Conservation (phyloP, 2,329 filamentous ascomycete species). For the Colletotrichum sublineola region DNA sequence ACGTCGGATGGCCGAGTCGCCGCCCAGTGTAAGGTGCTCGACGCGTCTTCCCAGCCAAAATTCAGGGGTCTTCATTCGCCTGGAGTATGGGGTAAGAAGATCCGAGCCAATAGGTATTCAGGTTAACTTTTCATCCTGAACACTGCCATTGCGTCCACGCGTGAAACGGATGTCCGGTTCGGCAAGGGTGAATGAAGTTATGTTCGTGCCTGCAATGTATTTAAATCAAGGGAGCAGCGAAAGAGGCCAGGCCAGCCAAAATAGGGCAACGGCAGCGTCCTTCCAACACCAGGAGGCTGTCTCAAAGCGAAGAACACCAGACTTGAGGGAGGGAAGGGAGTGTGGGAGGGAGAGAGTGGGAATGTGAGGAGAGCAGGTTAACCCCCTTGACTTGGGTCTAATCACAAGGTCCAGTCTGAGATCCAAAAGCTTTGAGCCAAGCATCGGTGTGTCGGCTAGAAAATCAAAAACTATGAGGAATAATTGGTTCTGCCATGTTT, state of each 20-base stretch:
- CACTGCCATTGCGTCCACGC: not conserved
- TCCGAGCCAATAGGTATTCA: not conserved
- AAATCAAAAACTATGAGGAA: not conserved
- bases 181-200: constrained; percentile 14
- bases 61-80: not conserved
- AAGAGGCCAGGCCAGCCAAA: not conserved
- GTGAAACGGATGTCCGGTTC: not conserved
- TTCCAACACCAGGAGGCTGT: not conserved
- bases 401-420: constrained; percentile 16
- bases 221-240: constrained; percentile 14
- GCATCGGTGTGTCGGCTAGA: not conserved
- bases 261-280: not conserved
- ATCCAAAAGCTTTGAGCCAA: constrained; percentile 13
- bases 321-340: constrained; percentile 5
- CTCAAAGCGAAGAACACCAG: not conserved
- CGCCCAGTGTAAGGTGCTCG: not conserved
- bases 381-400: constrained; percentile 22
- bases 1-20: not conserved
- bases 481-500: not conserved
- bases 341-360: not conserved
- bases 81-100: not conserved
- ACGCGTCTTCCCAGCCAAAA: not conserved
- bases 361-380: constrained; percentile 22
- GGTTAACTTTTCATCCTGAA: not conserved
- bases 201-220: not conserved